phyloP scores from a whole-genome alignment of 805 yeast species.

The Scheffersomyces lignosus region DNA sequence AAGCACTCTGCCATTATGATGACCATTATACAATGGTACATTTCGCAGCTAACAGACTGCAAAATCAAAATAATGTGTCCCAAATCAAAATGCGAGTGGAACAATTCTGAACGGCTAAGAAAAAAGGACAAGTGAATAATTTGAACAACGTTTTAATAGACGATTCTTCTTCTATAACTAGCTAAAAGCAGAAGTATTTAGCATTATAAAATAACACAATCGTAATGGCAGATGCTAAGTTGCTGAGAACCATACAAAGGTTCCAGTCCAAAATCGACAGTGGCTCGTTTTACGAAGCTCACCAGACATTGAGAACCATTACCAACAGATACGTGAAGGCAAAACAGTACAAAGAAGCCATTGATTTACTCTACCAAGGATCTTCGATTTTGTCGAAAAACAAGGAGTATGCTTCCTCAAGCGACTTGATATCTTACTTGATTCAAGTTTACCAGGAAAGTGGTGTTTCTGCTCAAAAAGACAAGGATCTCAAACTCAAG shows the following conservation, averaged over 20 bases:
- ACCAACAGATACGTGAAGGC: conserved; percentile 78
- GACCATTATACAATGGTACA: no score
- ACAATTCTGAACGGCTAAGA: no score
- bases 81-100: no score
- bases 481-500: conserved; percentile 43
- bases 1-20: no score
- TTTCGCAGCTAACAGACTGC: no score
- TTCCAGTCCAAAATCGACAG: conserved; percentile 67
- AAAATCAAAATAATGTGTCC: no score
- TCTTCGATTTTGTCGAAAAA: conserved; percentile 66
- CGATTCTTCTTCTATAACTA: no score
- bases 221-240: conserved; percentile 31
- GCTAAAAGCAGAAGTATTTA: no score
- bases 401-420: conserved; percentile 75
- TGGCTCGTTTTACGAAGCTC: conserved; percentile 91
- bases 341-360: conserved; percentile 67
- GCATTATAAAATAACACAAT: no score
- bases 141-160: no score
- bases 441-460: conserved; percentile 66
- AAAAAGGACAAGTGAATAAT: no score
- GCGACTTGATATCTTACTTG: conserved; percentile 72
- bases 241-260: conserved; percentile 61
- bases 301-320: conserved; percentile 89
- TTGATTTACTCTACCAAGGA: conserved; percentile 71
- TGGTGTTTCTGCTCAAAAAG: conserved; percentile 32